A percentile compares a stretch with the other conserved stretches of the same genome.
These are phyloP conservation scores for Myotisia sp. DNA, from an alignment of 2,329 filamentous ascomycete genomes.

Conservation along the genomic window DNA sequence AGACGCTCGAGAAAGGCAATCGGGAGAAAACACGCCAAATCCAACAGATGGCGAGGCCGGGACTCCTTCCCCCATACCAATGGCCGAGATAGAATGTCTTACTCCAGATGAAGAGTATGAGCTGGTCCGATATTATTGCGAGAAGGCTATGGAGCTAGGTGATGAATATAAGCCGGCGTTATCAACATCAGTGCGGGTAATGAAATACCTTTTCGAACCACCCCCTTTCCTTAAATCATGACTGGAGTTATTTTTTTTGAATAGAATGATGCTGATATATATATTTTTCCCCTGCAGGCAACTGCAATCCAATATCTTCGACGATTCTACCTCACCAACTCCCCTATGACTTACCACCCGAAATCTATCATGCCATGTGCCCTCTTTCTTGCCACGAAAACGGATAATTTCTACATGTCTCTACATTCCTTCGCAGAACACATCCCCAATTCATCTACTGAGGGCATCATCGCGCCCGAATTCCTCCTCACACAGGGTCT, in stretches of 20 bases:
- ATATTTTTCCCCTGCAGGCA: constrained; percentile 39
- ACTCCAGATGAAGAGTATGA: constrained; percentile 69
- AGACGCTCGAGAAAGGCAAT: constrained; percentile 16
- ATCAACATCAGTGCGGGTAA: constrained; percentile 46
- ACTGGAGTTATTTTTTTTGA: not conserved
- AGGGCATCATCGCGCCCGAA: constrained; percentile 79
- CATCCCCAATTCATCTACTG: constrained; percentile 56
- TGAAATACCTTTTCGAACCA: constrained; percentile 2
- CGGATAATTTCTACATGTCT: constrained; percentile 66
- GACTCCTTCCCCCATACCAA: constrained; percentile 1
- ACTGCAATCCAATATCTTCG: constrained; percentile 82
- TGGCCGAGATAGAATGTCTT: constrained; percentile 54
- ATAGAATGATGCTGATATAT: not conserved
- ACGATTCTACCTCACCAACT: constrained; percentile 92
- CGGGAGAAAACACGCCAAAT: not conserved
- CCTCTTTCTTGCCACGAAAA: constrained; percentile 86
- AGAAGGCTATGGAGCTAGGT: constrained; percentile 43
- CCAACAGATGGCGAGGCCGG: constrained; percentile 2
- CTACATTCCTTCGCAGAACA: constrained; percentile 52
- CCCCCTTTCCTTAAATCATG: not conserved
- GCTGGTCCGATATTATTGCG: constrained; percentile 66
- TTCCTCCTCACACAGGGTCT: constrained; percentile 86
- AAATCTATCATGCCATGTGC: constrained; percentile 78
- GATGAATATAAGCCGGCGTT: constrained; percentile 44
- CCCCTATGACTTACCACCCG: constrained; percentile 89